phyloP scores from a whole-genome alignment of 2,329 filamentous ascomycete species.

The Fusarium temperatum region DNA sequence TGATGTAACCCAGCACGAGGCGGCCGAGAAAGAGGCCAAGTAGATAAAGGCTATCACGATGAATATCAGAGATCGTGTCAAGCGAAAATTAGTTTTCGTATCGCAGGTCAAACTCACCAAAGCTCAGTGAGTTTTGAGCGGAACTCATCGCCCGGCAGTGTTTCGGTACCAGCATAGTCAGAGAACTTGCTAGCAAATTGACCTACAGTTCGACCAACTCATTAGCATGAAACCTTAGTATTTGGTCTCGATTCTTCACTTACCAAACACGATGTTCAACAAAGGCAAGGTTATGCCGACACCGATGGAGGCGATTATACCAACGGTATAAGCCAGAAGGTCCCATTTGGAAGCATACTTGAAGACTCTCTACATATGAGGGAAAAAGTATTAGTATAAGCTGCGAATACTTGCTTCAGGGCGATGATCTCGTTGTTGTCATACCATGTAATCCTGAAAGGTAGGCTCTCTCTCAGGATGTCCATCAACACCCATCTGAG shows the following conservation, averaged over 20 bases:
- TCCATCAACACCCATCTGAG: neutral
- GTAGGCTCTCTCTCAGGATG: neutral
- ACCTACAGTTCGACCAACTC: neutral
- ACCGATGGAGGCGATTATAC: neutral
- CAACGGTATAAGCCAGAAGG: neutral
- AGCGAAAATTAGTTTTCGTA: neutral
- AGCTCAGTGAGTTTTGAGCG: neutral
- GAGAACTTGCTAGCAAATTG: constrained; percentile 2
- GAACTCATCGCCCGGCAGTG: neutral
- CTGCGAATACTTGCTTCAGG: neutral
- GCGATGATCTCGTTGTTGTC: too few species aligned
- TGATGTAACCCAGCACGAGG: neutral
- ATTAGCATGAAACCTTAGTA: rapidly evolving
- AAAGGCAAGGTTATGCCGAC: constrained; percentile 42
- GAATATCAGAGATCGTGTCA: neutral
- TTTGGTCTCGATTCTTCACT: rapidly evolving
- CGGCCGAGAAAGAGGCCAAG: neutral
- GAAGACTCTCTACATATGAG: neutral
- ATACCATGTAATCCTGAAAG: constrained; percentile 3
- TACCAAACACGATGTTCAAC: constrained; percentile 49
- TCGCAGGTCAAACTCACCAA: neutral
- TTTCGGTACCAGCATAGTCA: neutral
- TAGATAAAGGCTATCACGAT: neutral
- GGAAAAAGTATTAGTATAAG: rapidly evolving
- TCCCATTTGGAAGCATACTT: constrained; percentile 1